Evolutionary conservation across 306 rosid genomes (phyloP).

Genomic region (Prunus armeniaca): DNA sequence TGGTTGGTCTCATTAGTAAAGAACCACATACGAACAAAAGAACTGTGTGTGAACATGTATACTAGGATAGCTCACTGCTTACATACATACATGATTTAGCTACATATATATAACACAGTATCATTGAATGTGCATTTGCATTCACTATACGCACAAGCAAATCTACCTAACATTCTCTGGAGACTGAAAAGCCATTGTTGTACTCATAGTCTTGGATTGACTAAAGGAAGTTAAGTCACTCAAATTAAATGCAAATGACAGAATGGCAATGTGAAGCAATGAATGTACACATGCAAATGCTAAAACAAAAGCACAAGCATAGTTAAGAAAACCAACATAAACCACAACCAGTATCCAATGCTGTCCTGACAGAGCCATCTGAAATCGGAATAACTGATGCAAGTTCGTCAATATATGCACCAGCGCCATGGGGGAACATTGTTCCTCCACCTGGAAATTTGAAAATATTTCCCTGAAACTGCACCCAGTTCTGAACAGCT

Average conservation of each 20-base stretch:
- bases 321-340: slow-evolving; percentile 41
- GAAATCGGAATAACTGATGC: slow-evolving; percentile 80
- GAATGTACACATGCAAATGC: not conserved
- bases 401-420: slow-evolving; percentile 86
- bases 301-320: not conserved
- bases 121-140: not conserved
- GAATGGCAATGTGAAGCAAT: not conserved
- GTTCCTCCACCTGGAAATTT: slow-evolving; percentile 99
- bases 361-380: slow-evolving; percentile 88
- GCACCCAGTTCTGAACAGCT: slow-evolving; percentile 94
- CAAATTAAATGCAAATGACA: not conserved
- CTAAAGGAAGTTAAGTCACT: not conserved
- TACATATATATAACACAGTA: slow-evolving; percentile 5
- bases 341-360: slow-evolving; percentile 95
- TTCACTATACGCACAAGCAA: not conserved
- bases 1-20: slow-evolving; percentile 31
- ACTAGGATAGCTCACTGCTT: slow-evolving; percentile 11
- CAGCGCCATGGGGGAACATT: slow-evolving; percentile 94
- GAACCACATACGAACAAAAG: slow-evolving; percentile 18
- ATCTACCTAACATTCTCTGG: not conserved
- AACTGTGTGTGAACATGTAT: slow-evolving; percentile 21
- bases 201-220: not conserved
- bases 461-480: slow-evolving; percentile 80
- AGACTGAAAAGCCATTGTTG: not conserved
- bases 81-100: slow-evolving; percentile 16